Base-by-base conservation (phyloP, 805 yeast species). In the Metschnikowia noctiluminum region DNA sequence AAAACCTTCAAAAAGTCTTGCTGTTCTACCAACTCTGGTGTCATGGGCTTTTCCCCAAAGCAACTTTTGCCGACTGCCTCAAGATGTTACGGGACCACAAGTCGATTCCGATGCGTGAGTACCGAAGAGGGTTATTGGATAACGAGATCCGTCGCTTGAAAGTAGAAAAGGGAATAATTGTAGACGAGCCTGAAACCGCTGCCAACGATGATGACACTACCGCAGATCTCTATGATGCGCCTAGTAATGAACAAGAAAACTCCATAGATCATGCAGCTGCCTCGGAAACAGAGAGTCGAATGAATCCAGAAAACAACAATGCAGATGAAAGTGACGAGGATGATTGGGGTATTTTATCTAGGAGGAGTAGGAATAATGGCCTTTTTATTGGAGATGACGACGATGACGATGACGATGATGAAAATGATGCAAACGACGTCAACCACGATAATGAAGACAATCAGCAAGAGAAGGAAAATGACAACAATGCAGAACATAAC, bases 21-120 rank as follows among this genome's bases (percentile, higher is more conserved):
- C 73, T 71, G 56, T 73, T 71, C 56, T 73, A 73, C 57, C 76
- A 73, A 52, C 59, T 73, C 27, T 73, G 78, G 78, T 73, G 77
- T 55, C 77, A 73, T 48, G 70, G 74, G 9, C 55, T 63, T 31
- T 51, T 56, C 47, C 61, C 61, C 6, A 39, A 50, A 26, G 61
- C 61, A 14, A 57, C 42, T 16, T 57, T 57, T 36, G 16, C 42
- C 16, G 61, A 57, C 40, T 57, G 61, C 39, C 42, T 54, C 30
- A 50, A 43, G 31, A 48, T 57, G 52, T 41, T 57, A 11, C 49
- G 61, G 6, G 38, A 28, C 28, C 48, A 54, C 37, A 54, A 50
- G 40, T 54, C 60, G 6, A 13, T 37, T 11, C 40, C 50, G 6
- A 15, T 57, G 21, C 46, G 43, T 28, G 45, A 48, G 21, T 57